phyloP scores from a whole-genome alignment of 2,329 filamentous ascomycete genomes.

The Cercospora berteroae region DNA sequence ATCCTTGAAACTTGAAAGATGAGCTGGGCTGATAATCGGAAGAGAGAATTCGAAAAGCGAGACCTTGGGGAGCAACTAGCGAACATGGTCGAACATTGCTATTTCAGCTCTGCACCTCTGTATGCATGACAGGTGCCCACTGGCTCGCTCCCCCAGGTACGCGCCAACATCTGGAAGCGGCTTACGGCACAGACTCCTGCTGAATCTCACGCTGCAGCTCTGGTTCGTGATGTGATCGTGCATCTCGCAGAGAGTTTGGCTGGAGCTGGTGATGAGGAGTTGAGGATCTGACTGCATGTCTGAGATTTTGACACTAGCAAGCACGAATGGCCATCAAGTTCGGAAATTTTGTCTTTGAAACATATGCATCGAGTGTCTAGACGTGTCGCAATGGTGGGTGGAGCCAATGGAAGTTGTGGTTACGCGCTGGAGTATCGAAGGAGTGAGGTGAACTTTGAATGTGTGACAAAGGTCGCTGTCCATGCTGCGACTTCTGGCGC shows the following conservation, averaged over 20 bases:
- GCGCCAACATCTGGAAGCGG: slow-evolving; percentile 4
- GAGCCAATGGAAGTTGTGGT: slow-evolving; percentile 7
- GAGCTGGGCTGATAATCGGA: background rate
- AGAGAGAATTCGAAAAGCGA: background rate
- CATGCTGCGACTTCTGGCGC: background rate
- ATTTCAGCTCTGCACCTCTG: background rate
- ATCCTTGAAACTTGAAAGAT: background rate
- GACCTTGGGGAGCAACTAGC: background rate
- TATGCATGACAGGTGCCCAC: background rate
- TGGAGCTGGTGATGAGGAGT: background rate
- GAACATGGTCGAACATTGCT: background rate
- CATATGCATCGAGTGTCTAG: slow-evolving; percentile 8
- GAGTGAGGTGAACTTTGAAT: background rate
- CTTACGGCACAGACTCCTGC: slow-evolving; percentile 2
- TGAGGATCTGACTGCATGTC: background rate
- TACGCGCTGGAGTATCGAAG: slow-evolving; percentile 8
- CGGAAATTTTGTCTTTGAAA: slow-evolving; percentile 12
- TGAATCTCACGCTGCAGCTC: slow-evolving; percentile 6
- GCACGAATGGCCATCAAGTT: slow-evolving; percentile 9
- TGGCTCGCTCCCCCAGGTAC: background rate
- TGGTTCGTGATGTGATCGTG: background rate
- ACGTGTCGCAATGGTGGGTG: background rate
- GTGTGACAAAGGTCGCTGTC: background rate
- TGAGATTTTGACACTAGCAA: background rate
- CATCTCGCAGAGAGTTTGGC: background rate